Base-by-base conservation (phyloP, 805 yeast genomes). In the Candida golubevii region DNA sequence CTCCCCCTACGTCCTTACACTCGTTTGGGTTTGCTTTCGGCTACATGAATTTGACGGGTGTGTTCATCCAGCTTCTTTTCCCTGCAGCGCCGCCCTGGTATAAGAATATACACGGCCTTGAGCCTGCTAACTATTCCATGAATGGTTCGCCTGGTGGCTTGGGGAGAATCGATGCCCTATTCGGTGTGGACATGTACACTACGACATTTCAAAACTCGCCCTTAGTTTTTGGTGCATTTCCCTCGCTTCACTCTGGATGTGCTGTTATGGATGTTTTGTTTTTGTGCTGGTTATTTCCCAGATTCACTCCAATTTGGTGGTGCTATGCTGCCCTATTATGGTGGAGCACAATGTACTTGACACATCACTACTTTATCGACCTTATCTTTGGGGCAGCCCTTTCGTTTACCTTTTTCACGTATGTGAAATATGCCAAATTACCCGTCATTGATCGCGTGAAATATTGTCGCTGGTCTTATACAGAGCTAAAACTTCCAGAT, bases 11-110 rank as follows among this genome's bases (percentile, higher is more conserved):
- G 9, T 72, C 88, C 4, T 67, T 91, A 35, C 79, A 95, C 47
- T 79, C 87, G 7, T 91, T 83, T 65, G 96, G 88, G 2, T 87
- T 89, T 69, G 88, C 97, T 4, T 90, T 93, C 68, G 99, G 99
- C 10, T 88, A 85, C 70, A 85, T 89, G 91, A 93, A 91, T 65
- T 65, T 90, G 51, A 62, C 80, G 41, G 98, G 97, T 36, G 97
- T 91, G 29, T 58, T 85, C 31, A 78, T 79, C 44, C 98, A 93
- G 67, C 75, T 88, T 53, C 50, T 82, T 6, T 88, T 88, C 62
- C 96, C 99, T 6, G 87, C 93, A 39, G 97, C 98, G 42, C 95
- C 99, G 11, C 99, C 99, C 14, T 91, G 99, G 99, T 91, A 91
- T 62, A 85, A 87, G 57, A 80, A 80, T 47, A 63, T 83, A 39